Evolutionary conservation across 2,329 filamentous ascomycete genomes (phyloP).

Genomic region (Blumeria hordei): DNA sequence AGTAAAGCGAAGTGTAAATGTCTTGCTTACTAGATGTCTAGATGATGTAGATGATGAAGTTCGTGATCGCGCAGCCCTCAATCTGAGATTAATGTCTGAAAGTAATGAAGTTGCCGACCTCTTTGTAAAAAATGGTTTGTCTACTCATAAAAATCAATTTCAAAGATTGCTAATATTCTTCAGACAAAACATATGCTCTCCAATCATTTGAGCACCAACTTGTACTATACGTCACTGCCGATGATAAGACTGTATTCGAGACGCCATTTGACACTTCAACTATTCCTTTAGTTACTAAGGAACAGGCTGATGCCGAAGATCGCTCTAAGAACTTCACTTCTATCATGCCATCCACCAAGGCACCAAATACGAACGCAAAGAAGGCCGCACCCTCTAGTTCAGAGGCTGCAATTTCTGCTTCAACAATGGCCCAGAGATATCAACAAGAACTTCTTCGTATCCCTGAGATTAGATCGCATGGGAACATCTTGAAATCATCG

Average conservation of each 20-base stretch:
- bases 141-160: not conserved
- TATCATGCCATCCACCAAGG: constrained; percentile 79
- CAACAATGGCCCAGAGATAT: constrained; percentile 68
- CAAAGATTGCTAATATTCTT: constrained; percentile 12
- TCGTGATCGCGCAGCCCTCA: constrained; percentile 79
- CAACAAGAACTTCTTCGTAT: constrained; percentile 69
- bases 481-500: constrained; percentile 78
- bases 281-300: constrained; percentile 80
- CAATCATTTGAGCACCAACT: constrained; percentile 92
- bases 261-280: constrained; percentile 72
- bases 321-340: constrained; percentile 92
- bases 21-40: constrained; percentile 75
- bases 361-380: constrained; percentile 54
- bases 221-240: constrained; percentile 88
- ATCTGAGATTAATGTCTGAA: constrained; percentile 75
- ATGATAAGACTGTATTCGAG: constrained; percentile 66
- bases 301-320: constrained; percentile 90
- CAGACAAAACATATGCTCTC: constrained; percentile 86
- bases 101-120: constrained; percentile 53
- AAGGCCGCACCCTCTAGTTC: constrained; percentile 46
- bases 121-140: constrained; percentile 78
- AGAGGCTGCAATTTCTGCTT: constrained; percentile 52
- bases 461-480: constrained; percentile 77
- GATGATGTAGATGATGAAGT: constrained; percentile 98
- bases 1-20: constrained; percentile 84